Evolutionary conservation across 805 yeast genomes (phyloP), one percentile per base, ranked within the genome.

Genomic region (Teunomyces atbi): DNA sequence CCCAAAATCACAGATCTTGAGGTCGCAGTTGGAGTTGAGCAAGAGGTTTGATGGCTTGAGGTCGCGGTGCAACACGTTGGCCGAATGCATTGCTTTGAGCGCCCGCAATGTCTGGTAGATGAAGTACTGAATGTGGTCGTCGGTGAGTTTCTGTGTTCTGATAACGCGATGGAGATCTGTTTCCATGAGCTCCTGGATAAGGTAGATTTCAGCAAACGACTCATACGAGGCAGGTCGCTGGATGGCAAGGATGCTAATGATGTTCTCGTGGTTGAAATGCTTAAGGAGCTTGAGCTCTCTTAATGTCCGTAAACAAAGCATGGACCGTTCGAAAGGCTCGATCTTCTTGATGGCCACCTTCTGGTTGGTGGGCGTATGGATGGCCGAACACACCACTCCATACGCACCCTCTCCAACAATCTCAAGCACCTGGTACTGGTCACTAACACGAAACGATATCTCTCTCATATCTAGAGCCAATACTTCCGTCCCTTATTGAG

Each of bases 401-500:
- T 92, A 92, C 0, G 98, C 97, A 15, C 98, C 98, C 65, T 90
- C 96, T 6, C 98, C 98, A 1, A 92, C 83, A 12, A 92, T 79
- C 54, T 88, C 89, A 43, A 84, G 74, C 40, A 92, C 82, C 64
- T 89, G 89, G 65, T 91, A 92, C 59, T 88, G 90, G 50, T 86
- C 87, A 23, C 91, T 83, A 21, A 92, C 92, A 63, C 89, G 89
- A 74, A 92, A 92, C n/a, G 81, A 62, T 13, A 71, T 64, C 48
- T 71, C 66, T 37, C 34, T 26, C 21, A 15, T 36, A 15, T 19
- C 26, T 23, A 7, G 26, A 23, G 26, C 26, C 26, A 13, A 13
- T 10, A 30, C 33, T 30, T 13, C 23, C 41, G 19, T 16, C 26
- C 16, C 20, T 28, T 16, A 11, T 16, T 20, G 11, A 12, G 15